Base-by-base conservation (phyloP, 2,329 filamentous ascomycete genomes). In the Monilinia fructicola region DNA sequence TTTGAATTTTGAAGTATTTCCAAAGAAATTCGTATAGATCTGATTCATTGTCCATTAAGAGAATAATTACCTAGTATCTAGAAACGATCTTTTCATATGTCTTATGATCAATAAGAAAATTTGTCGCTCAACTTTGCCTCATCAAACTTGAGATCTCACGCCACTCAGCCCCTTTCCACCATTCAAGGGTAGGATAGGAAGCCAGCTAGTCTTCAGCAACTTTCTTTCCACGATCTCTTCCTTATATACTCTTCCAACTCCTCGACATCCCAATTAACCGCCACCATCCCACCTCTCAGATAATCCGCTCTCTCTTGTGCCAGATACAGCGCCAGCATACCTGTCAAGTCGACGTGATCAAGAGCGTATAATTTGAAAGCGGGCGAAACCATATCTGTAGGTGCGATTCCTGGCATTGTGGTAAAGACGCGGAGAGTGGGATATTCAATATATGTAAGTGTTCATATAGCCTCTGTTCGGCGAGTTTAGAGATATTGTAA, bases 381-480 rank as follows among this genome's bases (percentile, higher is more conserved):
- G 0, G 66, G 65, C 0, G 54, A 53, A 3, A 78, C 77, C 64
- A 83, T 74, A 40, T 81, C 80, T 0, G 82, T 84, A 70, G 73
- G 73, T 1, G 82, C 77, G 18, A 77, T 78, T 3, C 82, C 83
- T 0, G 82, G 82, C 71, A 84, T 81, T 4, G 83, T 77, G n/a
- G 77, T 77, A 12, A 83, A 71, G 0, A 83, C 68, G 0, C 80
- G 80, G 55, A 81, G 71, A 12, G 77, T 74, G 11, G 71, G 72
- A 69, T 84, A 81, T 68, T 85, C 83, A 18, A 50, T 7, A 50
- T 7, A 35, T 35, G 31, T 35, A 35, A 35, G 31, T 2, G 44
- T 18, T 65, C 63, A 12, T 12, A n/a, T 23, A 65, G 23, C 11
- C 54, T 42, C 9, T 65, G 42, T 42, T 59, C 63, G 14, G 35